Evolutionary conservation across 202 grass and related monocot species (phyloP), one percentile per base, ranked within the genome.

Genomic region (Carex sylvatica): DNA sequence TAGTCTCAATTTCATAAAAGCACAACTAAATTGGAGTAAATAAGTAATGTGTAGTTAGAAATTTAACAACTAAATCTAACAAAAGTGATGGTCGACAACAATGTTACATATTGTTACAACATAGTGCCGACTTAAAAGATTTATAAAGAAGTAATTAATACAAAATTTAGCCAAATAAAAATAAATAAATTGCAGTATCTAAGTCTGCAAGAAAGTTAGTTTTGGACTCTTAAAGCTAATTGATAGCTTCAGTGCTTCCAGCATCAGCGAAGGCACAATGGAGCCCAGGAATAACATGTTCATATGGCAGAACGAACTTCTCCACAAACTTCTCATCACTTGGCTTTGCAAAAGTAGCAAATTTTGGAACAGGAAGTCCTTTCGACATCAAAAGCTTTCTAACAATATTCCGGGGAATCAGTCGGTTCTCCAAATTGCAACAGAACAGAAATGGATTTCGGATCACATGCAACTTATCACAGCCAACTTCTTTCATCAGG

Each of bases 341-440:
- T 51, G 35, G 5, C 0, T 12, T 2, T 0, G 54, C 33, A 3
- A 5, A 8, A 20, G 28, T 28, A 28, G 28, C 28, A 28, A 28
- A 28, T 28, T 0, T 28, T 28, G 2, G 28, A 28, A 54, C 54
- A 30, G 47, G 18, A 65, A 87, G 14, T 19, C 79, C 89, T 46
- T 86, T 91, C 6, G 15, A 30, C 18, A 61, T 76, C 44, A 91
- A 58, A 36, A 44, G 42, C 33, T 91, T 83, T 54, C 86, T 23
- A 61, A 87, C n/a, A 9, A 15, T 49, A 8, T 74, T 6, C 18
- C 85, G 65, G 5, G 87, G 87, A 13, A 87, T 40, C 26, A 92
- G n/a, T 19, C 7, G 19, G n/a, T 52, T 83, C 74, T 86, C 83
- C 61, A 83, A 16, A 58, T 83, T 91, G 65, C 66, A 83, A 18